Percentiles rank a stretch among this genome's conserved stretches.
phyloP scores from a whole-genome alignment of 1,284 basidiomycete species.

The Schizophyllum commune region DNA sequence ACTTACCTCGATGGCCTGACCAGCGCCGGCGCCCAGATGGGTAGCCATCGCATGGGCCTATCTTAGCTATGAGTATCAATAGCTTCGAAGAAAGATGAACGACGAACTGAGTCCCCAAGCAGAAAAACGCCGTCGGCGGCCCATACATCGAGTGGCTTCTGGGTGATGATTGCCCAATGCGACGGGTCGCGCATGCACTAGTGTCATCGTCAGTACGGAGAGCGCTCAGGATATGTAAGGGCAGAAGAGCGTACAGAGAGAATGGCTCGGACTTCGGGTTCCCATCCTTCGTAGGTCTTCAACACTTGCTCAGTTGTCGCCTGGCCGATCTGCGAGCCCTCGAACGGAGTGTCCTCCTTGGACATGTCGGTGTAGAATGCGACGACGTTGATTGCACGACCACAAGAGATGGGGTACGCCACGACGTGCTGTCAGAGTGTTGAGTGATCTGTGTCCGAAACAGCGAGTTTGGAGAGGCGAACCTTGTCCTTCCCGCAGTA shows the following conservation, averaged over 20 bases:
- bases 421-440: slow-evolving; percentile 17
- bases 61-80: too few relatives aligned
- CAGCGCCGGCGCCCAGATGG: slow-evolving; percentile 32
- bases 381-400: slow-evolving; percentile 23
- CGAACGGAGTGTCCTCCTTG: slow-evolving; percentile 25
- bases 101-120: slow-evolving; percentile 41
- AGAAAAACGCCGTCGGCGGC: slow-evolving; percentile 29
- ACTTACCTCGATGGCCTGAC: slow-evolving; percentile 31
- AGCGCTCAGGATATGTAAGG: too few relatives aligned
- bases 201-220: too few relatives aligned
- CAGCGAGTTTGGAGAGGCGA: not conserved
- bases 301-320: slow-evolving; percentile 23
- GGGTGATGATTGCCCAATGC: slow-evolving; percentile 39
- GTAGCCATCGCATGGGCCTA: slow-evolving; percentile 31
- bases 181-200: slow-evolving; percentile 31
- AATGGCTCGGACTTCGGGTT: slow-evolving; percentile 27
- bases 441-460: not conserved
- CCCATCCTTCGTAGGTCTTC: slow-evolving; percentile 24
- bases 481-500: not conserved
- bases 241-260: too few relatives aligned
- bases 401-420: slow-evolving; percentile 20
- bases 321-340: slow-evolving; percentile 25
- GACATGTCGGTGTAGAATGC: slow-evolving; percentile 21
- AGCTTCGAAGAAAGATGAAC: too few relatives aligned
- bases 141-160: slow-evolving; percentile 29